Evolutionary conservation across 257 asterid species (phyloP).

Genomic region (Capsicum rhomboideum): DNA sequence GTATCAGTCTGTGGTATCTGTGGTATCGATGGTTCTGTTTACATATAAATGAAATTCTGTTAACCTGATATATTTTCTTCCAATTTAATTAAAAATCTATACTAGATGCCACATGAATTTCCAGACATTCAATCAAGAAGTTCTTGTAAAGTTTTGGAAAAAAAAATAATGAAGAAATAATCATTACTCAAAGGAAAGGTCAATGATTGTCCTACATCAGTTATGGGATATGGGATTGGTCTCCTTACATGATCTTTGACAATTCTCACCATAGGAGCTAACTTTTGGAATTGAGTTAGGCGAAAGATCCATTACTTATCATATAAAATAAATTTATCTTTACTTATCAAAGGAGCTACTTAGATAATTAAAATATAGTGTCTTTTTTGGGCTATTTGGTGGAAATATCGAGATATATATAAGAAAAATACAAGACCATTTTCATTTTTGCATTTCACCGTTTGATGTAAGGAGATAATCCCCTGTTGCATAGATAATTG

Average conservation of each 20-base stretch:
- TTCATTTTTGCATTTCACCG: neutral
- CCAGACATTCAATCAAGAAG: neutral
- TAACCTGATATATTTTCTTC: neutral
- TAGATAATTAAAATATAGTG: neutral
- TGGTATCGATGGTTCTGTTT: neutral
- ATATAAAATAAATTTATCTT: neutral
- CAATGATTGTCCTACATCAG: neutral
- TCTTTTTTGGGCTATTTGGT: neutral
- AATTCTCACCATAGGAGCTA: neutral
- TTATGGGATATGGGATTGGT: neutral
- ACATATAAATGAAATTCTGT: neutral
- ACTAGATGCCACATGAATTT: neutral
- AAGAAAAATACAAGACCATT: neutral
- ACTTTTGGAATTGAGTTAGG: neutral
- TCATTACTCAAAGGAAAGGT: neutral
- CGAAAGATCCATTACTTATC: neutral
- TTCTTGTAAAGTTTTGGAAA: neutral
- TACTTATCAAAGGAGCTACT: neutral
- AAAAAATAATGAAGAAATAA: neutral
- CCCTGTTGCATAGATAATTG: neutral
- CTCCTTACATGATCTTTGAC: neutral
- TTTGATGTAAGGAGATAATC: neutral
- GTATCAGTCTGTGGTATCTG: neutral
- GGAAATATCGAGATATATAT: neutral
- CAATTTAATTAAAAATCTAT: neutral